Evolutionary conservation across 192 early-diverging fungal species (phyloP), one percentile per base, ranked within the genome.

Genomic region (Backusella psychrophila): DNA sequence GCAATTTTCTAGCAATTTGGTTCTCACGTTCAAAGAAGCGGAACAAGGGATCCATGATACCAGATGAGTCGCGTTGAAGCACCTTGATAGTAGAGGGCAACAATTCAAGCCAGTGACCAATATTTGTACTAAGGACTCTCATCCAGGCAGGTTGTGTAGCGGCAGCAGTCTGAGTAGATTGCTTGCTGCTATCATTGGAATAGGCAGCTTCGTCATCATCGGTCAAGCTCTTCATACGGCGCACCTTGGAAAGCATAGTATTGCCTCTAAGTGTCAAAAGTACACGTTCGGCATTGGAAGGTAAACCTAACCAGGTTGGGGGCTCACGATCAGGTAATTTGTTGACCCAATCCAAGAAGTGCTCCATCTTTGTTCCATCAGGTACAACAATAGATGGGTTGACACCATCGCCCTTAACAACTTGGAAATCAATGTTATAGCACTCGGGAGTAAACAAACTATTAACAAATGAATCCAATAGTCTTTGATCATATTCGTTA

Each of bases 231-330:
- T 91, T 92, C 84, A 99, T 89, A 80, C 92, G 93, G 66, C 92
- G 90, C n/a, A 94, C 89, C 71, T 98, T 97, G 56, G 84, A 81
- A n/a, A 99, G 73, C 85, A 96, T 89, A 1, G 81, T 87, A 31
- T 88, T 87, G 92, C 95, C 96, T 83, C 95, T 94, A 38, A 88
- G 86, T 29, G 92, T 91, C 72, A 95, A 88, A 38, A 98, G 85
- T 52, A 99, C 90, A 67, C 89, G 92, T 82, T 99, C 98, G 15
- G 98, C 96, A 77, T 96, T 96, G 6, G 88, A 77, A 26, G 97
- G 97, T 67, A 99, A 88, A 9, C 98, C 96, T 42, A 99, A 86
- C 98, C 98, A 99, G 6, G 94, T 91, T 17, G 98, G 98, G 26
- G 98, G 96, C 83, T 99, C 94, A 76, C 90, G 88, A 39, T 97